Base-by-base conservation (phyloP, 2,329 filamentous ascomycete species). In the Apiospora koreana region DNA sequence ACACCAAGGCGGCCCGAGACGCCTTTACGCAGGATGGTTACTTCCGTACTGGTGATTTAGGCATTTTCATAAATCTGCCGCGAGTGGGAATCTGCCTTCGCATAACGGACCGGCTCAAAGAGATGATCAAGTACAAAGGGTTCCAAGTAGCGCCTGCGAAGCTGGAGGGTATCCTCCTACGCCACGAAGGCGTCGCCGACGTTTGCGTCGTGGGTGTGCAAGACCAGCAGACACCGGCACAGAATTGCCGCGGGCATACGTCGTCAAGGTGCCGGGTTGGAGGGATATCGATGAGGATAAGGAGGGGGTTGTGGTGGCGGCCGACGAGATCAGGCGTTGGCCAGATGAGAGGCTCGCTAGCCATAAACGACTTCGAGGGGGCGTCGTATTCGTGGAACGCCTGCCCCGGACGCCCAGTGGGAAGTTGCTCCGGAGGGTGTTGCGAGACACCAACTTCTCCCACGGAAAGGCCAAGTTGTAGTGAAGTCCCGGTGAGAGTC, bases 31-130 rank as follows among this genome's bases (percentile, higher is more conserved):
- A 79, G 9, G 86, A 87, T 71, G 71, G 77, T 1, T 95, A 93
- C 93, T 80, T 95, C 72, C 90, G 89, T 76, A 94, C 92, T 0
- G 93, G 93, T 3, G 93, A 95, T 74, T 87, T 95, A 66, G 92
- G 88, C 18, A 92, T 89, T 75, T 91, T 95, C 38, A 91, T 95
- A 42, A 31, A 31, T 21, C 14, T 35, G 50, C 50, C 50, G 28
- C 16, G 50, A 5, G 50, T 58, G 50, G 50, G 28, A 21, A 35
- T 7, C 12, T 58, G 50, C 50, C 28, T 58, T 31, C 28, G 50
- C 50, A 35, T 58, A 14, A 58, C 50, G 28, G 93, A 95, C 79
- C 87, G 93, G 48, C 89, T 89, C 82, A 94, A 95, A 85, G 88
- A 90, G 79, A 82, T 89, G 69, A 89, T 90, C 80, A 89, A 90